Conservation (phyloP, 176 grass and related monocot species). For the Zoysia pacifica region DNA sequence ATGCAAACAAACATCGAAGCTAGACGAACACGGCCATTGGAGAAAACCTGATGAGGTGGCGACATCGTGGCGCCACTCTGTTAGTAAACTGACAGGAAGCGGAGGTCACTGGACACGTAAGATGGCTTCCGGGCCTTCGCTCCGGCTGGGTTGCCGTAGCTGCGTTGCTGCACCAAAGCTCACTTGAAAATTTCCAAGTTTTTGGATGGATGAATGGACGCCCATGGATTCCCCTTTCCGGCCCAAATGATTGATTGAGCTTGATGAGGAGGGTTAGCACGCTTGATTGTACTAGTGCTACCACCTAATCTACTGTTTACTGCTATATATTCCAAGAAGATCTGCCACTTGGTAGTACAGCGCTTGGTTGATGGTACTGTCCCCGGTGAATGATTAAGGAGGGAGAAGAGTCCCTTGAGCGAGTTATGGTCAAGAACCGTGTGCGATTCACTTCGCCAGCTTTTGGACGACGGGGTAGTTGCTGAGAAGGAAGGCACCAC, state of each 20-base stretch:
- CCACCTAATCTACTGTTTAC: conserved; percentile 44
- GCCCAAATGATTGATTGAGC: conserved; percentile 49
- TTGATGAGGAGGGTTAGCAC: conserved; percentile 41
- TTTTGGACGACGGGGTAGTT: conserved; percentile 30
- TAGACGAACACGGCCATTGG: conserved; percentile 9
- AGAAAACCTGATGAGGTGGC: neutral
- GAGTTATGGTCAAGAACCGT: conserved; percentile 47
- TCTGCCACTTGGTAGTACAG: conserved; percentile 35
- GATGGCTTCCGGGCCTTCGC: neutral
- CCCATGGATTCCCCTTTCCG: conserved; percentile 38
- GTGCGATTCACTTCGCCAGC: conserved; percentile 36
- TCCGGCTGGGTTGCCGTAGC: neutral
- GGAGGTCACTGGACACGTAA: neutral
- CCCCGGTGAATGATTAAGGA: conserved; percentile 34
- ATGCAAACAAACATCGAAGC: conserved; percentile 24
- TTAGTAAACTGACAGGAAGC: neutral
- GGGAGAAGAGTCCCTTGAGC: conserved; percentile 5
- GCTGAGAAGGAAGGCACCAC: neutral
- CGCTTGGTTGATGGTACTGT: conserved; percentile 17
- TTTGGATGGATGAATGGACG: conserved; percentile 25
- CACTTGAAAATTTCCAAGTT: neutral
- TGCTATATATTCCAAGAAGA: conserved; percentile 57
- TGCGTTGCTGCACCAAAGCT: neutral
- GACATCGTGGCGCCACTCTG: neutral
- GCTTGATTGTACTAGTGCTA: conserved; percentile 16